Conservation (phyloP, 2,329 filamentous ascomycete species). For the Phyllosticta capitalensis region DNA sequence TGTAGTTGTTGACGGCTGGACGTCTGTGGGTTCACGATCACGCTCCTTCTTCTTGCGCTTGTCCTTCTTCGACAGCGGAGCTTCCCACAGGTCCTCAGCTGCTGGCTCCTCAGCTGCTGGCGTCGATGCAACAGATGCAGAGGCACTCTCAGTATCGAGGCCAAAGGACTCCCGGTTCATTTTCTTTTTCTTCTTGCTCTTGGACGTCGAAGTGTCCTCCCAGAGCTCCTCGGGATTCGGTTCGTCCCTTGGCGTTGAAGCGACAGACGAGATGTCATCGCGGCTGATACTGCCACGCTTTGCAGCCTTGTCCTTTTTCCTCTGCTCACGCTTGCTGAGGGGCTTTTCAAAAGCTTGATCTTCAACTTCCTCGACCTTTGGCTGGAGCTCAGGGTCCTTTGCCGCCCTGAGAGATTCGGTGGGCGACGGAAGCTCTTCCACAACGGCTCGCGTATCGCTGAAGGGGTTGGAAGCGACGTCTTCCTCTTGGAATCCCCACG, state of each 20-base stretch:
- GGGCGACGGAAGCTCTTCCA: constrained; percentile 15
- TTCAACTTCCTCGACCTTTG: constrained; percentile 5
- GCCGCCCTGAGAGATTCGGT: constrained; percentile 3
- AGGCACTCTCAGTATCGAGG: constrained; percentile 18
- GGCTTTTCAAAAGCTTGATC: constrained; percentile 1
- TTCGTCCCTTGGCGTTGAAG: constrained; percentile 11
- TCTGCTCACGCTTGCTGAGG: constrained; percentile 18
- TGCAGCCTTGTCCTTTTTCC: constrained; percentile 17
- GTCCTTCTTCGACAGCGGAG: constrained; percentile 4
- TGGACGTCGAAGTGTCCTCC: constrained; percentile 13
- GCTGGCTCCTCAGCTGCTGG: constrained; percentile 18
- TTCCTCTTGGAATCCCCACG: constrained; percentile 40
- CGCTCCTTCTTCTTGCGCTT: constrained; percentile 10
- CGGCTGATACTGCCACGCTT: constrained; percentile 6
- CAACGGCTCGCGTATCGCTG: constrained; percentile 5
- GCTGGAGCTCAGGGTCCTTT: constrained; percentile 25
- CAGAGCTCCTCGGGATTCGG: constrained; percentile 7
- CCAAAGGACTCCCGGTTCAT: constrained; percentile 24
- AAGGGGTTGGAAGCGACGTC: not conserved
- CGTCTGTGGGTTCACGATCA: not conserved
- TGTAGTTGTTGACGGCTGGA: not conserved
- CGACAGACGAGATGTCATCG: constrained; percentile 1
- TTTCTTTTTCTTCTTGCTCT: constrained; percentile 22
- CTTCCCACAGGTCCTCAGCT: not conserved
- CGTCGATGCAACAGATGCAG: not conserved